Base-by-base conservation (phyloP, 164 flowering plant genomes). In the Amborella trichopoda region DNA sequence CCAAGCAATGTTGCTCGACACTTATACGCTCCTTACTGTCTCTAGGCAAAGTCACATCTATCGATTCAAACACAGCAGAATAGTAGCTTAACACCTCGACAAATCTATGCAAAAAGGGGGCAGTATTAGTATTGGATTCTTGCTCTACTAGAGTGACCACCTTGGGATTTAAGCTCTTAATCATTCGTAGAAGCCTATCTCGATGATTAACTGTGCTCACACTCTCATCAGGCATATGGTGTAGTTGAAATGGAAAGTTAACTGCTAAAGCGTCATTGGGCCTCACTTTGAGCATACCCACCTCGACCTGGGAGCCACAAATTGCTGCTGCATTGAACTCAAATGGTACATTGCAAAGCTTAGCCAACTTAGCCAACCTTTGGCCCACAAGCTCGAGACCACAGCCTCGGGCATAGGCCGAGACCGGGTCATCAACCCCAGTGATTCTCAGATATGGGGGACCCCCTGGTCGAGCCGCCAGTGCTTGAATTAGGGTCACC, bases 101-200 rank as follows among this genome's bases (percentile, higher is more conserved):
- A 45, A 81, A 84, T 14, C 95, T 72, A 13, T 66, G 53, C n/a
- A 72, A 32, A 54, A 85, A 81, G 0, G 81, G 71, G 10, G 81
- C 67, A 18, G 82, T 77, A 44, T 85, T 85, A 12, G 78, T 74
- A 52, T 78, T 74, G 16, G 68, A 73, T 59, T 85, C 95, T 51
- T 77, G 84, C 69, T 85, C 95, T 32, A 80, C 77, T n/a, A 84
- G 77, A 3, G 90, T 79, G 42, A 84, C 90, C 24, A 81, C 82
- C 64, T 74, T 79, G 6, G 95, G 95, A 18, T 81, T 77, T 53
- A 77, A 64, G 67, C 78, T 64, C 65, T 75, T 84, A 1, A 65
- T 74, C 57, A 84, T 32, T 61, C 87, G 67, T 73, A 81, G 33
- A 1, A 84, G 56, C 20, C 84, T 46, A 64, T 84, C 94, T 36